Percentiles rank a stretch among this genome's conserved stretches.
phyloP scores from a whole-genome alignment of 148 eudicot species.

The Rheum nobile region DNA sequence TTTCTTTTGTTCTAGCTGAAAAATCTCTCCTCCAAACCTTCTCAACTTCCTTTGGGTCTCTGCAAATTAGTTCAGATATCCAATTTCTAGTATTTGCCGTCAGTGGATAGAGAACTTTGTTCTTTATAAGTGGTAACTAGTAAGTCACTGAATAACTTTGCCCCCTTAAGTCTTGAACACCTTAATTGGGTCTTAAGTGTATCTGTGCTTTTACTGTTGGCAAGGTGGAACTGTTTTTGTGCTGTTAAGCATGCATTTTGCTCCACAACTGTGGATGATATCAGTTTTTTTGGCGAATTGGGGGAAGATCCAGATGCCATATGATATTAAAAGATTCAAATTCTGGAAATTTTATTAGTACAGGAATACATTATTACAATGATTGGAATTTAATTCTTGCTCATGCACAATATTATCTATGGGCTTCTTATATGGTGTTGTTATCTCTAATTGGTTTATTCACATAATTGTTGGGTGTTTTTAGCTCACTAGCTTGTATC shows the following conservation, averaged over 20 bases:
- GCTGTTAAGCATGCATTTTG: background rate
- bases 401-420: background rate
- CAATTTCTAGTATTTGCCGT: background rate
- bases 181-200: background rate
- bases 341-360: no score
- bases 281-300: background rate
- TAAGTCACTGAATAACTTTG: background rate
- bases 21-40: conserved; percentile 17
- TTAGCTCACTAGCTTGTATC: background rate
- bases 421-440: background rate
- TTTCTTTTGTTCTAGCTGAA: conserved; percentile 9
- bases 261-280: background rate
- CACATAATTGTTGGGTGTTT: background rate
- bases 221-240: background rate
- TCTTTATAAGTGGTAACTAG: background rate
- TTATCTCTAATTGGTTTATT: background rate
- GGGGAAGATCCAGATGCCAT: background rate
- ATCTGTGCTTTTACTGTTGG: background rate
- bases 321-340: background rate
- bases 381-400: background rate
- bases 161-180: background rate
- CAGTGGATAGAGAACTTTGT: background rate
- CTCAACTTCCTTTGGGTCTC: background rate
- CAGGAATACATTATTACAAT: background rate
- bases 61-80: background rate